These are phyloP conservation scores for Mercurialis annua DNA, from an alignment of 345 rosid species.

Conservation along the genomic window DNA sequence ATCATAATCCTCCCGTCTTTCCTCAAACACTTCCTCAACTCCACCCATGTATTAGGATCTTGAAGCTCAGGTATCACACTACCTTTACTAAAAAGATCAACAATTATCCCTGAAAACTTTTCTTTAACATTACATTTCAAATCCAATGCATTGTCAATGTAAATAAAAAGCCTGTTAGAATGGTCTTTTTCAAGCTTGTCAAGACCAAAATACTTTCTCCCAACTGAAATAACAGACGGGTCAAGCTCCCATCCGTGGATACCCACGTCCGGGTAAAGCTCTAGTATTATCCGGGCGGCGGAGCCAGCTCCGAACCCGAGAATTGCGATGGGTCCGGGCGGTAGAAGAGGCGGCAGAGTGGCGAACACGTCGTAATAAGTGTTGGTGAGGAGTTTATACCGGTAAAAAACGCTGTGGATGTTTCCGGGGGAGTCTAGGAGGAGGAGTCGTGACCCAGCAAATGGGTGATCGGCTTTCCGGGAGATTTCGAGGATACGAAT, in stretches of 20 bases:
- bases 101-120: constrained; percentile 63
- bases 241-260: constrained; percentile 95
- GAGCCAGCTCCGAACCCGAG: constrained; percentile 91
- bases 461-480: constrained; percentile 62
- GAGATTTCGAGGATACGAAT: constrained; percentile 79
- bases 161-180: constrained; percentile 54
- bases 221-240: constrained; percentile 72
- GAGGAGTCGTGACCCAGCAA: constrained; percentile 67
- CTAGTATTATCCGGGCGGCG: constrained; percentile 60
- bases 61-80: constrained; percentile 81
- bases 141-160: constrained; percentile 60
- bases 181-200: constrained; percentile 56
- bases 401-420: constrained; percentile 86
- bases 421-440: constrained; percentile 83
- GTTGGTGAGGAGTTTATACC: constrained; percentile 54
- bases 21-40: constrained; percentile 49
- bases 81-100: constrained; percentile 69
- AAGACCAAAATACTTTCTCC: constrained; percentile 71
- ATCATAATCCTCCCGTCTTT: constrained; percentile 69
- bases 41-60: constrained; percentile 65
- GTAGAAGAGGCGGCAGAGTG: constrained; percentile 66
- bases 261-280: constrained; percentile 48
- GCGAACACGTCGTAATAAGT: constrained; percentile 90
- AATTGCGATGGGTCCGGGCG: constrained; percentile 71
- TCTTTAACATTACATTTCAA: constrained; percentile 36